Conservation (phyloP, 495 filamentous ascomycete species). For the Hypoxylon fuscum region DNA sequence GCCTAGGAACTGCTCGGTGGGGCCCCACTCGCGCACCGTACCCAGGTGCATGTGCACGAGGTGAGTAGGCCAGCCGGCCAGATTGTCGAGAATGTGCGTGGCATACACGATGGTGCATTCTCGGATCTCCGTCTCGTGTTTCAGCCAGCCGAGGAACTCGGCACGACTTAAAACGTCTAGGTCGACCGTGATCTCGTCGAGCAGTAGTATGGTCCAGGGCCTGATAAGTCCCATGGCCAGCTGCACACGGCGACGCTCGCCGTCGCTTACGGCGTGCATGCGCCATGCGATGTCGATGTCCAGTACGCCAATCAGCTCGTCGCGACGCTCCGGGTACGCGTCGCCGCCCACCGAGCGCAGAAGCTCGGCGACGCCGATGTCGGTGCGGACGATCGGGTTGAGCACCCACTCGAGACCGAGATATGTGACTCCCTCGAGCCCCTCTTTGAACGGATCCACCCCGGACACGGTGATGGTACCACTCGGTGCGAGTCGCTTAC, state of each 20-base stretch:
- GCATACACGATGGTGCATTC: slow-evolving; percentile 95
- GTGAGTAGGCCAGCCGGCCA: slow-evolving; percentile 93
- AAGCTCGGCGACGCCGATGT: slow-evolving; percentile 89
- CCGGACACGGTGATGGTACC: slow-evolving; percentile 77
- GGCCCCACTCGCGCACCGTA: slow-evolving; percentile 83
- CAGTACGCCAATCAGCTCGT: slow-evolving; percentile 86
- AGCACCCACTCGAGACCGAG: slow-evolving; percentile 98
- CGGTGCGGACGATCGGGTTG: slow-evolving; percentile 94
- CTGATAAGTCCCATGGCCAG: slow-evolving; percentile 93
- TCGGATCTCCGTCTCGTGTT: slow-evolving; percentile 82
- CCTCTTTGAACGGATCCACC: slow-evolving; percentile 88
- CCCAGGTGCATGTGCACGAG: slow-evolving; percentile 94
- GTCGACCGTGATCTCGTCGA: slow-evolving; percentile 98
- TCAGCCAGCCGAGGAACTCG: slow-evolving; percentile 88
- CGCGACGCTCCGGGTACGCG: slow-evolving; percentile 77
- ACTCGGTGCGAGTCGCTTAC: slow-evolving; percentile 87
- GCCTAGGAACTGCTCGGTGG: slow-evolving; percentile 62
- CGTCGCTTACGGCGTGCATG: slow-evolving; percentile 94
- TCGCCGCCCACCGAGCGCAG: slow-evolving; percentile 87
- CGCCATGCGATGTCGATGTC: slow-evolving; percentile 93
- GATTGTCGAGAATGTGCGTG: slow-evolving; percentile 94
- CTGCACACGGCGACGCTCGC: slow-evolving; percentile 90
- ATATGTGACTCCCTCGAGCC: slow-evolving; percentile 93
- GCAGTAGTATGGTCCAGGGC: slow-evolving; percentile 89
- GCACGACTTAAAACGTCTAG: slow-evolving; percentile 84